Base-by-base conservation (phyloP, 2,329 filamentous ascomycete species). In the Ceratocystis diversiconidia region DNA sequence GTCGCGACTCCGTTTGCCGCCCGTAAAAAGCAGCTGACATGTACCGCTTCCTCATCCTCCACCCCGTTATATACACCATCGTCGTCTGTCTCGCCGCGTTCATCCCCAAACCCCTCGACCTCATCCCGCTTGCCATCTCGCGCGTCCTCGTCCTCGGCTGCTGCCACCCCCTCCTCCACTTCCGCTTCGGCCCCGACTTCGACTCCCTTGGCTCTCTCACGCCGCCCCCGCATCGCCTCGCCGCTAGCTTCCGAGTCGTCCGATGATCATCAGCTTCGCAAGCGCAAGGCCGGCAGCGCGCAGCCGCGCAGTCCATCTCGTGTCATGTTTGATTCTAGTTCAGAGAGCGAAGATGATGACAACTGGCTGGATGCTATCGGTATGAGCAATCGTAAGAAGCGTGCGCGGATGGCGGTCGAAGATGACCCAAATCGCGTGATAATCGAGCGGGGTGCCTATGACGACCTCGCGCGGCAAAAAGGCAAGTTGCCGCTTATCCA, bases 271-370 rank as follows among this genome's bases (percentile, higher is more conserved):
- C 43, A 62, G 22, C 48, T 64, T 3, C 78, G 79, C 67, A 83
- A 83, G 74, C 79, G 80, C 72, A 81, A 81, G 70, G 75, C 76
- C 50, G 72, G 70, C 28, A 69, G 60, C 43, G 48, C 60, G 22
- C 57, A 66, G n/a, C 69, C 74, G 55, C 73, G 76, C 12, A 82
- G 80, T 6, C 79, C 81, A 2, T 77, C 75, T 12, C 77, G 76
- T 62, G 74, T 81, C 69, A 76, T 78, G 64, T 81, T 80, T 67
- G 79, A 79, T 66, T 79, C 79, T 68, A 77, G 79, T 68, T 79
- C 78, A 62, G 79, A 82, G 65, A 78, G 76, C 62, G 79, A 79
- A 50, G 80, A 80, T 64, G 79, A 80, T 68, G 79, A 80, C 62
- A 75, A 76, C 67, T 83, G 81, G 76, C 77, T 78, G 72, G 76